Base-by-base conservation (phyloP, 73 alveolate genomes). In the Paramecium bursaria region DNA sequence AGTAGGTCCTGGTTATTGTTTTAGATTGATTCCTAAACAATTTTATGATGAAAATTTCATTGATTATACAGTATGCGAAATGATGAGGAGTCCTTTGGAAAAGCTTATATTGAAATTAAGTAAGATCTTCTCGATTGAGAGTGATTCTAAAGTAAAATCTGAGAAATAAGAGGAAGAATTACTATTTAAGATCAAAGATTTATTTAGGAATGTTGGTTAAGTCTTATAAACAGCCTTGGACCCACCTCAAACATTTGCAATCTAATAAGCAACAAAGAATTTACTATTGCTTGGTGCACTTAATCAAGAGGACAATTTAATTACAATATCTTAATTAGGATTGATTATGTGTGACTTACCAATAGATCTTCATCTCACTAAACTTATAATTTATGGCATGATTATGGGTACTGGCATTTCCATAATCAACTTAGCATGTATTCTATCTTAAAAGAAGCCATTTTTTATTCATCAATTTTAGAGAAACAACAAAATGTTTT, bases 31-130 rank as follows among this genome's bases (percentile, higher is more conserved):
- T 33, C 94, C 98, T 3, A 77, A 87, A 57, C 74, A 75, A n/a
- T 94, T 95, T 74, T 97, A 54, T 86, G 44, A 61, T 14, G 26
- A 61, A 48, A 77, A 90, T 35, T 91, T 97, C 53, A 90, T 86
- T 11, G 93, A 95, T 51, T 96, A 92, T 80, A 94, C 97, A 11
- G 91, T 77, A 4, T 97, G 99, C 22, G 99, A 97, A 86, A 96
- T 97, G 85, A 80, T 93, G 23, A 91, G 99, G 88, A 89, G 99
- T 35, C 99, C 99, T 3, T 73, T 97, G 3, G 99, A 97, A 85
- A 97, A 95, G 26, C 94, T 97, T 6, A 96, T 97, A 25, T 91
- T 97, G 47, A 92, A 96, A 91, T 85, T 97, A 5, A 97, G 95
- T 55, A 90, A 92, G 23, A 86, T 95, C 86, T 87, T 87, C 73